These are phyloP conservation scores for Komagataea norvegica DNA, from an alignment of 1,139 yeast genomes.

Conservation along the genomic window DNA sequence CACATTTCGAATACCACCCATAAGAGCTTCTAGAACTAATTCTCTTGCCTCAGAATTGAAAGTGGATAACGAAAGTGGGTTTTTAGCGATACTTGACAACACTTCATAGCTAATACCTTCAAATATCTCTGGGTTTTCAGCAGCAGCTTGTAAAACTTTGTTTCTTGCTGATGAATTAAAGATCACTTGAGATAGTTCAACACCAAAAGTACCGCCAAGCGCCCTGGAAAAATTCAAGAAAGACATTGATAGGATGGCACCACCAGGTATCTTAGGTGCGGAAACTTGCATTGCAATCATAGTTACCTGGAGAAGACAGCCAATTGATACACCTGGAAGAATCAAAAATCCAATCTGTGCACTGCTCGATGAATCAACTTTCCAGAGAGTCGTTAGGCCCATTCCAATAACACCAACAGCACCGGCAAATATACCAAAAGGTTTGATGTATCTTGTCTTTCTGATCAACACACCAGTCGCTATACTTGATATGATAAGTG, in stretches of 20 bases:
- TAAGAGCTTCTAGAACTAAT: constrained; percentile 22
- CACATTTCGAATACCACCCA: constrained; percentile 38
- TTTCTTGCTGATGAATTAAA: constrained; percentile 33
- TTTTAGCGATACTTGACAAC: background rate
- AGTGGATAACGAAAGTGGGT: constrained; percentile 4
- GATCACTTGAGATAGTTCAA: constrained; percentile 44
- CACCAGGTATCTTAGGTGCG: constrained; percentile 50
- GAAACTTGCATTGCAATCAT: constrained; percentile 49
- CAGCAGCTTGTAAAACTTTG: constrained; percentile 22
- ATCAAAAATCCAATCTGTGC: constrained; percentile 50
- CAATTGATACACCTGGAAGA: constrained; percentile 51
- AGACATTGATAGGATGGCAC: constrained; percentile 46
- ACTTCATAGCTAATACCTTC: background rate
- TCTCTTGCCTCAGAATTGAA: constrained; percentile 3
- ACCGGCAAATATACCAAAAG: constrained; percentile 42
- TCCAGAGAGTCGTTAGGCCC: constrained; percentile 44
- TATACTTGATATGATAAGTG: constrained; percentile 46
- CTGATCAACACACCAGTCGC: constrained; percentile 44
- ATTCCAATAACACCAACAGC: constrained; percentile 45
- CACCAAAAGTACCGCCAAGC: constrained; percentile 46
- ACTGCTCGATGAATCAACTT: constrained; percentile 33
- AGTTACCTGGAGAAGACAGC: constrained; percentile 49
- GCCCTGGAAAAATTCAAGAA: constrained; percentile 44
- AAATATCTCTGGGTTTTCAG: constrained; percentile 8
- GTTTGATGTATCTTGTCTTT: constrained; percentile 45